Conservation (phyloP, 2,329 filamentous ascomycete species). For the Trichothecium roseum region DNA sequence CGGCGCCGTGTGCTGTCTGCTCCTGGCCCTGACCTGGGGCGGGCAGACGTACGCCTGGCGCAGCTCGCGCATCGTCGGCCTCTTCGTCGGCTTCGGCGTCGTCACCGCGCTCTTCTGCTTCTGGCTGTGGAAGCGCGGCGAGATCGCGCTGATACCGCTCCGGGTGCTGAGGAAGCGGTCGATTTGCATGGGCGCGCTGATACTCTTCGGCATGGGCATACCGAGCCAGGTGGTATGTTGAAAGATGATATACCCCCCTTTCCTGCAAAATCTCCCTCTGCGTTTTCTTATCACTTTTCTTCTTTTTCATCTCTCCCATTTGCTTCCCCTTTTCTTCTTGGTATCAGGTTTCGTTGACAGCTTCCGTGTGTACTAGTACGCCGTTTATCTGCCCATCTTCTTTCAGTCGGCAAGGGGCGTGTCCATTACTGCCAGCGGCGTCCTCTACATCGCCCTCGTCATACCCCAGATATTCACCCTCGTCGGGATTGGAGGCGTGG, state of each 20-base stretch:
- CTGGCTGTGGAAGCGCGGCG: slow-evolving; percentile 5
- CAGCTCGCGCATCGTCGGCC: slow-evolving; percentile 34
- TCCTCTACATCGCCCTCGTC: slow-evolving; percentile 29
- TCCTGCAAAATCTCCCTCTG: too few species aligned
- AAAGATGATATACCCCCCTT: too few species aligned
- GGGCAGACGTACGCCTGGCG: slow-evolving; percentile 41
- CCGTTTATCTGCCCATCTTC: background rate
- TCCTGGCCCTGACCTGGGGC: slow-evolving; percentile 48
- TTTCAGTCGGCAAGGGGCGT: slow-evolving; percentile 15
- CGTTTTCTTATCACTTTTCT: too few species aligned
- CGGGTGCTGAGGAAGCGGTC: slow-evolving; percentile 3
- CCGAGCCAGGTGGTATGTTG: background rate
- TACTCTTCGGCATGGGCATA: background rate
- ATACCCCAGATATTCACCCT: slow-evolving; percentile 28
- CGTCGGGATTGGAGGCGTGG: slow-evolving; percentile 11
- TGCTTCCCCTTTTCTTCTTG: too few species aligned
- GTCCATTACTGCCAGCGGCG: slow-evolving; percentile 30
- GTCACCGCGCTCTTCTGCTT: slow-evolving; percentile 32
- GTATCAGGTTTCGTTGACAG: too few species aligned
- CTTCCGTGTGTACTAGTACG: too few species aligned
- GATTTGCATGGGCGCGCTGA: background rate
- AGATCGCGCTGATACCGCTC: slow-evolving; percentile 3
- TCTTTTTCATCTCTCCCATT: too few species aligned
- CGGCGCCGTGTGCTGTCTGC: slow-evolving; percentile 38
- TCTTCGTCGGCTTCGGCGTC: slow-evolving; percentile 37